phyloP scores from a whole-genome alignment of 2,329 filamentous ascomycete species.

The Ceratocystis alfenasii region DNA sequence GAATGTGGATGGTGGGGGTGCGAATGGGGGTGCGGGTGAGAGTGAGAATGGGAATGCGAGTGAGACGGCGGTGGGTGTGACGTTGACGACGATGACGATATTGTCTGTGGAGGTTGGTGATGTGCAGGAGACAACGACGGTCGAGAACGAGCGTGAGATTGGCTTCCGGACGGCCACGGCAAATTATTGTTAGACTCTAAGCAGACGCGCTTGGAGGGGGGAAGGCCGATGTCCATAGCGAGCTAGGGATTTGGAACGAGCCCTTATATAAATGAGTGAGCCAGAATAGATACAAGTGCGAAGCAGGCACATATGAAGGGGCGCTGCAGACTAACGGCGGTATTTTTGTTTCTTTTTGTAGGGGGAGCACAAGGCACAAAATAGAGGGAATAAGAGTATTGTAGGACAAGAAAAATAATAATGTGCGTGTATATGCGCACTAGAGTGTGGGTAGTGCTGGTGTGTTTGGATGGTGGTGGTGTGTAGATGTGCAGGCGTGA shows the following conservation, averaged over 20 bases:
- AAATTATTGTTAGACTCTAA: conserved; percentile 8
- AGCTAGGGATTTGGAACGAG: conserved; percentile 14
- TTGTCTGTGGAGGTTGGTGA: conserved; percentile 25
- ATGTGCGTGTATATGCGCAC: background rate
- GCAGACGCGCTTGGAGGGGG: conserved; percentile 9
- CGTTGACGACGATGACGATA: conserved; percentile 25
- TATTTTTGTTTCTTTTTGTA: background rate
- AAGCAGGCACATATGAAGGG: conserved; percentile 9
- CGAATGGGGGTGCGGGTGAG: conserved; percentile 22
- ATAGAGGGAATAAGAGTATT: background rate
- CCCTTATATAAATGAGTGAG: conserved; percentile 17
- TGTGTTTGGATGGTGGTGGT: background rate
- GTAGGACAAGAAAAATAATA: background rate
- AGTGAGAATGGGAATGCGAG: conserved; percentile 19
- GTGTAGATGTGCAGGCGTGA: background rate
- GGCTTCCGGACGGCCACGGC: conserved; percentile 11
- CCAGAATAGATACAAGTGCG: conserved; percentile 11
- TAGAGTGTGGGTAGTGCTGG: background rate
- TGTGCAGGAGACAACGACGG: conserved; percentile 32
- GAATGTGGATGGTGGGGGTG: conserved; percentile 25
- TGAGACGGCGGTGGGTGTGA: conserved; percentile 27
- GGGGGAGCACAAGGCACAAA: background rate
- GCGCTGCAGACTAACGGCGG: background rate
- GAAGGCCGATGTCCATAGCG: conserved; percentile 18
- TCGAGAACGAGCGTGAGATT: conserved; percentile 23